Percentiles rank a stretch among this genome's conserved stretches.
Evolutionary conservation across 306 rosid species (phyloP).

Genomic region (Adenanthera pavonina): DNA sequence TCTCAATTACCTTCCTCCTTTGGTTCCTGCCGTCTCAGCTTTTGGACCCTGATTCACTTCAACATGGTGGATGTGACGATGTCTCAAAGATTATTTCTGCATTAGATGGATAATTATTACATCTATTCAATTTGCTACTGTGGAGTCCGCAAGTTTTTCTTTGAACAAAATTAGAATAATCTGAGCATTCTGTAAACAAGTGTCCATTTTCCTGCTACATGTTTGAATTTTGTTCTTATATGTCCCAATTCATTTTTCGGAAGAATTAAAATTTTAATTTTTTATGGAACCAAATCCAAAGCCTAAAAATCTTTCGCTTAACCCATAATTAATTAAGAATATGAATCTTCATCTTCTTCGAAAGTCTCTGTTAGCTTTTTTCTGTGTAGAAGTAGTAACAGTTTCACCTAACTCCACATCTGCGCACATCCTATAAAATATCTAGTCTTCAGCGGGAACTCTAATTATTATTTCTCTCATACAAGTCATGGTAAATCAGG

Average conservation of each 20-base stretch:
- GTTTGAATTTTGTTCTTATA: background rate
- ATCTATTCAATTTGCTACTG: background rate
- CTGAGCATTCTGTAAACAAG: background rate
- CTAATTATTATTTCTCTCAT: too few relatives aligned
- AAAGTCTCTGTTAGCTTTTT: background rate
- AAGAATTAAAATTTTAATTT: background rate
- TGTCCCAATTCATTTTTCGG: background rate
- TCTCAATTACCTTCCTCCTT: slow-evolving; percentile 7
- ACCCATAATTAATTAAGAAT: background rate
- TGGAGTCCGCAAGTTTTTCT: background rate
- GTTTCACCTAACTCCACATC: background rate
- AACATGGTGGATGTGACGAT: background rate
- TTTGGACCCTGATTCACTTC: background rate
- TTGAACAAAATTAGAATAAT: background rate
- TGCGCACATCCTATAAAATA: background rate
- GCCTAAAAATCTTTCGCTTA: background rate
- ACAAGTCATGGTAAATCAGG: background rate
- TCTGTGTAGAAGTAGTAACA: background rate
- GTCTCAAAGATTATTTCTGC: background rate
- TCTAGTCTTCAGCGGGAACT: background rate
- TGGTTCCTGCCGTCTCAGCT: background rate
- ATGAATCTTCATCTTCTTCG: background rate
- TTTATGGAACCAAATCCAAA: background rate
- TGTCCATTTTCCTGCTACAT: background rate
- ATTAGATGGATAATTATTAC: background rate